Base-by-base conservation (phyloP, 495 filamentous ascomycete species). In the Tuber aestivum region DNA sequence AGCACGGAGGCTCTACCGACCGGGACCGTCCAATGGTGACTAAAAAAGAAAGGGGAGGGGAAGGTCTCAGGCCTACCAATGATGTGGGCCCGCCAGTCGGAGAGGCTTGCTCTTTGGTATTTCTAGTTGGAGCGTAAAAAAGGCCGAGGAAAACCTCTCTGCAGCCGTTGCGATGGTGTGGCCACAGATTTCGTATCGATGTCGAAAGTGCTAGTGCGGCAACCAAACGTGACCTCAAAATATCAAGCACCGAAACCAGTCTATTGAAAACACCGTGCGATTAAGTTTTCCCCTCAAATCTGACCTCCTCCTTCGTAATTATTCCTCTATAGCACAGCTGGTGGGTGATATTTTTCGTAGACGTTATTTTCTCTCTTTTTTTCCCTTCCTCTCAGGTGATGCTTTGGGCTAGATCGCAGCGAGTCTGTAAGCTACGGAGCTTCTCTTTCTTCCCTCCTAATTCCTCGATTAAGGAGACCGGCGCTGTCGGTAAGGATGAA, bases 1-100 rank as follows among this genome's bases (percentile, higher is more conserved):
- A 41, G 40, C 41, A 44, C 71, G 41, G 35, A 70, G 48, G 38
- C 27, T 73, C 35, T 48, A 76, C 76, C 78, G 73, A 65, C 20
- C 8, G 27, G 56, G 35, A 35, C 14, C 35, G 4, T n/a, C 56
- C 56, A 35, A 65, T 65, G 56, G 56, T 65, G 56, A 65, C 56
- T 20, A 18, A 65, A 65, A 65, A 65, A 35, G 27, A 18, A 35
- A 40, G 38, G 48, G 56, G 50, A 27, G 56, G 27, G 18, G 35
- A 18, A 32, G 56, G 27, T 35, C 27, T 65, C 56, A 65, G 56
- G 56, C 56, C 56, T 65, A 79, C 78, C 78, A 79, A 77, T 79
- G 78, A 79, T 79, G 78, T 79, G 78, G 78, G 77, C 78, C 78
- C 78, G 78, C 78, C 78, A 79, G 78, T 79, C 75, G 77, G 65